phyloP scores from a whole-genome alignment of 2,329 filamentous ascomycete species.

The Colletotrichum sp. region DNA sequence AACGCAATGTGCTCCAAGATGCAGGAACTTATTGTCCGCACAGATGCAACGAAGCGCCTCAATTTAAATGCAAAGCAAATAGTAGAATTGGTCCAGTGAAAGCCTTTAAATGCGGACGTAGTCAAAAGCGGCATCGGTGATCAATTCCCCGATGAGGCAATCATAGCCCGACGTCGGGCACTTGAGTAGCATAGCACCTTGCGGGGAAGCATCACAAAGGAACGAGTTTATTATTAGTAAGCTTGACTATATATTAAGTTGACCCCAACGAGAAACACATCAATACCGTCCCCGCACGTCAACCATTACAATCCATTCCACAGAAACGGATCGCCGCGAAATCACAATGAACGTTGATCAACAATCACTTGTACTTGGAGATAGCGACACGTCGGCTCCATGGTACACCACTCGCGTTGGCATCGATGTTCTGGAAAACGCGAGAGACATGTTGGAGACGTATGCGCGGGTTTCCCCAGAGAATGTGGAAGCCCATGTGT shows the following conservation, averaged over 20 bases:
- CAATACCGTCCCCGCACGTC: fast-evolving
- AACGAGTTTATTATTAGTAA: background rate
- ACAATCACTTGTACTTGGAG: background rate
- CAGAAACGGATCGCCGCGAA: background rate
- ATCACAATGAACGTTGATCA: background rate
- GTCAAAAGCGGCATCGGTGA: background rate
- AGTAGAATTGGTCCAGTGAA: background rate
- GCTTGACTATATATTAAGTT: background rate
- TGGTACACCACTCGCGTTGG: background rate
- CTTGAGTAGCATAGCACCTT: background rate
- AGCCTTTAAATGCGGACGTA: no score
- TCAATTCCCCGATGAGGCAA: background rate
- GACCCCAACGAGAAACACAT: background rate
- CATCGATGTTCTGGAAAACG: background rate
- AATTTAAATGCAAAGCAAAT: background rate
- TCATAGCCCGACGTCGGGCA: background rate
- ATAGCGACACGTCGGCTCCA: background rate
- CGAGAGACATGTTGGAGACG: background rate
- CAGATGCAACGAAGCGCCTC: background rate
- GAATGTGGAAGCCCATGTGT: background rate
- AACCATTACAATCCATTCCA: background rate
- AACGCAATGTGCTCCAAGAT: background rate
- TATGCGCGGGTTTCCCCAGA: background rate
- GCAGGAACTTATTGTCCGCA: background rate
- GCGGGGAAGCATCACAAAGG: background rate